A percentile compares a stretch with the other conserved stretches of the same genome.
Conservation (phyloP, 1,284 basidiomycete species). For the Ustanciosporium gigantosporum region DNA sequence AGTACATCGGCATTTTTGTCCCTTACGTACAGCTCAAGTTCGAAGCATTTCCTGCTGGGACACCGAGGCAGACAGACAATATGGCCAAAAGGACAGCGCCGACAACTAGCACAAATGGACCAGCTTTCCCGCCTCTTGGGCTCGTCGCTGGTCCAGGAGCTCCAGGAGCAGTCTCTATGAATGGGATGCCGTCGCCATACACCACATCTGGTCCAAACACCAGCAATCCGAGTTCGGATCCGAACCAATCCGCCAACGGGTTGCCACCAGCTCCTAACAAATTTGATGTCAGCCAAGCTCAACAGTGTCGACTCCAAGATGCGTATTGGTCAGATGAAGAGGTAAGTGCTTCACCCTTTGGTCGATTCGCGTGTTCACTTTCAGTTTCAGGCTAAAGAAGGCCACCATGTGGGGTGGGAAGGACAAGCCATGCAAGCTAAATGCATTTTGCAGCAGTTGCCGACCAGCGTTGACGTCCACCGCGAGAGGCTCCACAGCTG, state of each 20-base stretch:
- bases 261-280: conserved; percentile 52
- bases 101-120: conserved; percentile 26
- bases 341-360: conserved; percentile 47
- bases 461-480: too few relatives aligned
- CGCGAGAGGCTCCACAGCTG: too few relatives aligned
- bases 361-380: too few relatives aligned
- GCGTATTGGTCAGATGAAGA: conserved; percentile 99
- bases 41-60: too few relatives aligned
- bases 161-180: conserved; percentile 17
- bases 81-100: conserved; percentile 42
- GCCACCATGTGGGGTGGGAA: too few relatives aligned
- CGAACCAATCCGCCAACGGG: conserved; percentile 18
- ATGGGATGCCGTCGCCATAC: conserved; percentile 14
- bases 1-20: too few relatives aligned
- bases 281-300: conserved; percentile 52
- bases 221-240: too few relatives aligned
- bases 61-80: too few relatives aligned
- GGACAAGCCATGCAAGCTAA: too few relatives aligned
- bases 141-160: conserved; percentile 41
- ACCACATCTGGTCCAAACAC: conserved; percentile 4
- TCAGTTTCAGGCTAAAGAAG: too few relatives aligned
- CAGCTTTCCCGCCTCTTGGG: conserved; percentile 45
- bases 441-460: too few relatives aligned
- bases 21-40: too few relatives aligned
- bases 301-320: conserved; percentile 77